Percentiles rank a stretch among this genome's conserved stretches.
Evolutionary conservation across 164 flowering plant species (phyloP).

Genomic region (Dillenia suffruticosa): DNA sequence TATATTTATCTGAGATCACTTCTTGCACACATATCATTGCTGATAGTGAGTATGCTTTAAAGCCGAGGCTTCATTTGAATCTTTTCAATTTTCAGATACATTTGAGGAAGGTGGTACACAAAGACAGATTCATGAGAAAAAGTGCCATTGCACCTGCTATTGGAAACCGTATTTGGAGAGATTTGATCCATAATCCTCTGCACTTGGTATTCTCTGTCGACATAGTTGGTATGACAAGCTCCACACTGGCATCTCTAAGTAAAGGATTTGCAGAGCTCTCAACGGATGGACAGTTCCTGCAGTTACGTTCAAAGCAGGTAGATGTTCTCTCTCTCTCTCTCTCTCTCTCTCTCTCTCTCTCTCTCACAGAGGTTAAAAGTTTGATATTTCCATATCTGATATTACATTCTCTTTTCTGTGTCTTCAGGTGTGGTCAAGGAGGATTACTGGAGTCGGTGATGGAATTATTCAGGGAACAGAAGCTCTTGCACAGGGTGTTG

Average conservation of each 20-base stretch:
- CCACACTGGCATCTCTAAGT: conserved; percentile 92
- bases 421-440: conserved; percentile 77
- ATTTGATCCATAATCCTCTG: conserved; percentile 88
- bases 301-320: conserved; percentile 92
- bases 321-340: background rate
- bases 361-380: background rate
- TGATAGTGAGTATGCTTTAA: too few relatives aligned
- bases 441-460: conserved; percentile 91
- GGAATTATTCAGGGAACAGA: conserved; percentile 93
- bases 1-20: too few relatives aligned
- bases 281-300: conserved; percentile 95
- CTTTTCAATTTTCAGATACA: conserved; percentile 52
- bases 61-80: too few relatives aligned
- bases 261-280: conserved; percentile 99
- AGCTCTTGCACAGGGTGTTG: conserved; percentile 98
- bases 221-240: conserved; percentile 97
- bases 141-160: conserved; percentile 83
- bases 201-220: conserved; percentile 91
- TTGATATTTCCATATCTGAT: too few relatives aligned
- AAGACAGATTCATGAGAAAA: conserved; percentile 80
- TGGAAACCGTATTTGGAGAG: conserved; percentile 84
- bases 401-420: too few relatives aligned
- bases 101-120: conserved; percentile 82
- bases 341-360: background rate
- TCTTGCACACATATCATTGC: too few relatives aligned